Evolutionary conservation across 2,329 filamentous ascomycete species (phyloP).

Genomic region (Colletotrichum eleusines): DNA sequence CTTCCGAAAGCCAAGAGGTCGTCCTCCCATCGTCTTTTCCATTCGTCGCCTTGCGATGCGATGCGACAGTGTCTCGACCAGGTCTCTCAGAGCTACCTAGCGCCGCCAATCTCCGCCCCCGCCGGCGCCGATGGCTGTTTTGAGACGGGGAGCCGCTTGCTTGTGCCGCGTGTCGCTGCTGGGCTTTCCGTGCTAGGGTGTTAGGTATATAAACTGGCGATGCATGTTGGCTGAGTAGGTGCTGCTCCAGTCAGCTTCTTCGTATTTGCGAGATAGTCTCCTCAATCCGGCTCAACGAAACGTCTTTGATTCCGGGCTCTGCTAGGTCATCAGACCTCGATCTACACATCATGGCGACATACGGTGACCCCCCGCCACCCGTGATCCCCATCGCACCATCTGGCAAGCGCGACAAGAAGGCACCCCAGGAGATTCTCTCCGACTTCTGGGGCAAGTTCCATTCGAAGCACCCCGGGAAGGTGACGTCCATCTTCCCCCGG

Average conservation of each 20-base stretch:
- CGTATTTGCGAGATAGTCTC: not conserved
- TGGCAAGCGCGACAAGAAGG: conserved; percentile 41
- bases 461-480: conserved; percentile 55
- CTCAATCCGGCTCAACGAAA: no score
- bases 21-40: not conserved
- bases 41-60: conserved; percentile 19
- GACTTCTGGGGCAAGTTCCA: conserved; percentile 59
- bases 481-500: conserved; percentile 59
- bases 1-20: not conserved
- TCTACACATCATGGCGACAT: conserved; percentile 24
- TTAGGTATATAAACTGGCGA: conserved; percentile 16
- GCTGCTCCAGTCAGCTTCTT: not conserved
- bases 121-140: not conserved
- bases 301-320: not conserved
- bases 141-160: not conserved
- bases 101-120: not conserved
- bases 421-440: conserved; percentile 56
- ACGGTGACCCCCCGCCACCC: conserved; percentile 21
- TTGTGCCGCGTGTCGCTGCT: not conserved
- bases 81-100: no score
- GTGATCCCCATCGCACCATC: not conserved
- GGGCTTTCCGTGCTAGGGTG: not conserved
- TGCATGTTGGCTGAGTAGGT: not conserved
- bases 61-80: not conserved
- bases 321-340: not conserved